Conservation (phyloP, 176 grass and related monocot genomes). For the Aegilops longissima region DNA sequence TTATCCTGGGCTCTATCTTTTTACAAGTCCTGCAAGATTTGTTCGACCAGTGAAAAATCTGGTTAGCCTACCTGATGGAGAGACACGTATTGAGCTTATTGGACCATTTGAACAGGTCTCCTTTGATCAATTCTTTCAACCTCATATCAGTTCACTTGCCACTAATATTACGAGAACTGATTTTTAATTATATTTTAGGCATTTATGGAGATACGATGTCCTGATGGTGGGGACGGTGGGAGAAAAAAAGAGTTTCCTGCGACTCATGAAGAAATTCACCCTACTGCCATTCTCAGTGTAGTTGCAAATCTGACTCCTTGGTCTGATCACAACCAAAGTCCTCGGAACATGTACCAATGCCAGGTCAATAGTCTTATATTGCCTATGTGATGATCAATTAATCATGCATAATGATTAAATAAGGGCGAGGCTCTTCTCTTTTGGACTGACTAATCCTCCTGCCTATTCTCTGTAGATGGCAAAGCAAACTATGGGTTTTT, state of each 20-base stretch:
- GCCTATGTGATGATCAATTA: constrained; percentile 9
- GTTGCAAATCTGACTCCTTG: constrained; percentile 97
- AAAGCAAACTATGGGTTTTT: constrained; percentile 99
- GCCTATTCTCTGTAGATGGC: constrained; percentile 67
- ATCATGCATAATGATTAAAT: constrained; percentile 18
- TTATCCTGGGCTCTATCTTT: constrained; percentile 95
- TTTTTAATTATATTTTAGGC: constrained; percentile 50
- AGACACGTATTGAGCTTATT: constrained; percentile 79
- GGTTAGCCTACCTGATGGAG: constrained; percentile 35
- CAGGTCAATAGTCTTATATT: constrained; percentile 58
- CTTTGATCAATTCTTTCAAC: constrained; percentile 5
- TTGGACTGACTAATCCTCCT: constrained; percentile 24
- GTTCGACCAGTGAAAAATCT: constrained; percentile 80
- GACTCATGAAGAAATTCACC: constrained; percentile 97
- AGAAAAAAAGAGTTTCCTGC: constrained; percentile 67
- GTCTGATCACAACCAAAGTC: constrained; percentile 98
- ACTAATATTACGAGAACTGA: constrained; percentile 12
- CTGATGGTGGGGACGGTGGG: constrained; percentile 90
- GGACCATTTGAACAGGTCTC: constrained; percentile 94
- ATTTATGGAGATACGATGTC: constrained; percentile 97
- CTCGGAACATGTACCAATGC: constrained; percentile 98
- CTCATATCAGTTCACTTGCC: constrained; percentile 28
- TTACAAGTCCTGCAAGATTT: constrained; percentile 85
- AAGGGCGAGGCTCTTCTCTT: background rate
- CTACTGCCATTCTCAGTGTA: constrained; percentile 89